Base-by-base conservation (phyloP, 208 protist species). In the Acanthamoeba castellanii region DNA sequence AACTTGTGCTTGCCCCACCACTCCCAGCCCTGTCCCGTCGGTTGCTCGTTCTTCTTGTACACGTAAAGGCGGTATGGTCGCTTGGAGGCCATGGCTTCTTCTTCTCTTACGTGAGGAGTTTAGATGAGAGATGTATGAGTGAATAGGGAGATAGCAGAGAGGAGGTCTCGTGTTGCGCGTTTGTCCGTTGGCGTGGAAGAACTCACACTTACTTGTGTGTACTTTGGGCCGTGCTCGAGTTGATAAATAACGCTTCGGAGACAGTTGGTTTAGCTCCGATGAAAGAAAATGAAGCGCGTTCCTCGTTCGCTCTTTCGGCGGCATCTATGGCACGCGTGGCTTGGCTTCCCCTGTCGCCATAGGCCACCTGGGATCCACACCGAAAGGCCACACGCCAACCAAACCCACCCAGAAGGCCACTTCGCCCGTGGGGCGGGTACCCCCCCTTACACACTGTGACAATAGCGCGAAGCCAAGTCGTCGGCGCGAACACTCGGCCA, bases 1-100 rank as follows among this genome's bases (percentile, higher is more conserved):
- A 82, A 82, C 74, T 82, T 82, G 74, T 82, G 74, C 74, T 82
- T 82, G 74, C 74, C 74, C 74, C 9, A 42, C 74, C 74, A 82
- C 34, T 42, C 74, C 74, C 74, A 82, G 18, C 18, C 42, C 16
- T n/a, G n/a, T n/a, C n/a, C n/a, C 25, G 30, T 42, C 72, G 6
- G 72, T 45, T 9, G 74, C 45, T 74, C 66, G n/a, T 30, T 25
- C 74, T 82, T 82, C 37, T 82, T 22, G 42, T 82, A 82, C 34
- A 82, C 74, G 74, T 82, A 82, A 16, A 82, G 74, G 7, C 74
- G 9, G 25, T 82, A 82, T 14, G 74, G 74, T 50, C 74, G 74
- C 74, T 82, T 82, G 42, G 37, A 55, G 22, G 66, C 66, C 74
- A 82, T 82, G 14, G 61, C 5, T 27, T 68, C 16, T 68, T 18